Base-by-base conservation (phyloP, 441 rosid species). In the Caryocar brasiliense region DNA sequence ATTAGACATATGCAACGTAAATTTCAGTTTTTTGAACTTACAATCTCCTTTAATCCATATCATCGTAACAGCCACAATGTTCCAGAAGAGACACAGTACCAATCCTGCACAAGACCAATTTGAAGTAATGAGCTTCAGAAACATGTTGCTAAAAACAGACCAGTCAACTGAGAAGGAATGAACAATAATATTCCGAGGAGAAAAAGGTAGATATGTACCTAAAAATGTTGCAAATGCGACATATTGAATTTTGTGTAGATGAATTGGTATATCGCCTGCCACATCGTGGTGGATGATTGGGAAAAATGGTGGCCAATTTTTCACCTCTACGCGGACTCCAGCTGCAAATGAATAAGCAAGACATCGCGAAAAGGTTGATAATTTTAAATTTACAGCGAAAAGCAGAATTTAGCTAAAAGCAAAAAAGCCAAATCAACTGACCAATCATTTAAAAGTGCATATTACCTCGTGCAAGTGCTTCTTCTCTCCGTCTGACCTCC, bases 251-350 rank as follows among this genome's bases (percentile, higher is more conserved):
- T 75, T 83, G 34, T 91, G 98, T 17, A 85, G 95, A 70, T 82
- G 83, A 53, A 79, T 73, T 7, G 96, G 98, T 68, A 85, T 91
- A 68, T 91, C 98, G 39, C 81, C 86, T 13, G 96, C 82, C 40
- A 91, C 81, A 66, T 91, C 98, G 68, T 91, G 96, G 68, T 86
- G 96, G 38, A 91, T 91, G 23, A 91, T 82, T 35, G 98, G 98
- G 56, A 82, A 86, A 56, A 82, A 65, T 3, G 96, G 95, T 15
- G 98, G 98, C 96, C 98, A 91, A 65, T 85, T 91, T 69, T 74
- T 85, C 62, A 79, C 74, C 57, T 75, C 82, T 13, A 52, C 42
- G 15, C 79, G 68, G 36, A 77, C 75, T 5, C 95, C 92, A 67
- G 82, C 98, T 86, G 86, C n/a, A n/a, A n/a, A 42, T 19, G 26